phyloP scores from a whole-genome alignment of 306 rosid species.

The Lathyrus oleraceus region DNA sequence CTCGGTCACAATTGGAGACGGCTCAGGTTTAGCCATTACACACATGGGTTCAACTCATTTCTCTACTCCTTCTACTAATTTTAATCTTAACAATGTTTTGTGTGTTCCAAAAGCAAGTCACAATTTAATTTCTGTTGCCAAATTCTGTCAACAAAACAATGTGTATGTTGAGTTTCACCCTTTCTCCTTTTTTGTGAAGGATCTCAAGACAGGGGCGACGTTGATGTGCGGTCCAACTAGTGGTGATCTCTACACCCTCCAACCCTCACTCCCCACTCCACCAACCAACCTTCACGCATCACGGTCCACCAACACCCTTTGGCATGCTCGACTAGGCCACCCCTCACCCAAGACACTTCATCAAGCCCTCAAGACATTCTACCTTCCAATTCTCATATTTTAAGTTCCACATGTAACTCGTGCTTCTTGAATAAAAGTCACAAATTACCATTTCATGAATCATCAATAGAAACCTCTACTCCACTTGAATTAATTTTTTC shows the following conservation, averaged over 20 bases:
- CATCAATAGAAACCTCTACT: too few species aligned
- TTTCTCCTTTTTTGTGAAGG: not conserved
- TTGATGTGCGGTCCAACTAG: not conserved
- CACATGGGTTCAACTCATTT: not conserved
- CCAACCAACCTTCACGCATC: too few species aligned
- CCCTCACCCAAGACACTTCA: not conserved
- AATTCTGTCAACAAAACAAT: too few species aligned
- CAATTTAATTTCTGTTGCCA: too few species aligned
- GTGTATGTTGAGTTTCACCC: too few species aligned
- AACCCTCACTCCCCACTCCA: too few species aligned
- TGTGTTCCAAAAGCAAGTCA: conserved; percentile 6
- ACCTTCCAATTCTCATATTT: not conserved
- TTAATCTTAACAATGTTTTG: not conserved
- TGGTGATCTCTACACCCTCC: not conserved
- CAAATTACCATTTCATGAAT: not conserved
- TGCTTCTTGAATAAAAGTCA: not conserved
- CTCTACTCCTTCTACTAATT: not conserved
- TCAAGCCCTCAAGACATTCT: not conserved
- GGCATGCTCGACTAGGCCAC: too few species aligned
- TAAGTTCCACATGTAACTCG: not conserved
- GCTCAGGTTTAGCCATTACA: not conserved
- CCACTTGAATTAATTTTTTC: not conserved
- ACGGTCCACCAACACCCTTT: not conserved
- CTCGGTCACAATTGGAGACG: not conserved
- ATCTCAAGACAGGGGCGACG: not conserved